Base-by-base conservation (phyloP, 2,329 filamentous ascomycete genomes). In the Apiospora hydei region DNA sequence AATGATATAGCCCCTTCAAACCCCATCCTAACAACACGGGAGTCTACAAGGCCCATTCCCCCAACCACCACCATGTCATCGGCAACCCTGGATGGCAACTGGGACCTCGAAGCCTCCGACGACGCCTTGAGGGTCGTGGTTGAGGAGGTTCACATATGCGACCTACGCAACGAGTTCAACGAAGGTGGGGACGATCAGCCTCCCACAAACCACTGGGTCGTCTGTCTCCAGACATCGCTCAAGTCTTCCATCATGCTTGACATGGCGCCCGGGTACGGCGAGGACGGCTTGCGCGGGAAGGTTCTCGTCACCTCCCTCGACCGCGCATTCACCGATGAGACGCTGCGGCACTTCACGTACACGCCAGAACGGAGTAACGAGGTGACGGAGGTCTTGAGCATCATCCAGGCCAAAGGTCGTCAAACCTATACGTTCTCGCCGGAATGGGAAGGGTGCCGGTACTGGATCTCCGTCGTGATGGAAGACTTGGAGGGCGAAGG, bases 251-350 rank as follows among this genome's bases (percentile, higher is more conserved):
- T 51, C n/a, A 51, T 51, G 49, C 49, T 51, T n/a, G 49, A 51
- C 49, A 51, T 51, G n/a, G 49, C 49, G 49, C 49, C 49, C n/a
- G 49, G 49, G 49, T 51, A 26, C 49, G 49, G 49, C n/a, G 49
- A 51, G n/a, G 49, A 51, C n/a, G 49, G 49, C 49, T 14, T 51
- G 49, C 49, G n/a, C 4, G 49, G 49, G 49, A 51, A 51, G 49
- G 26, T 51, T 1, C n/a, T 26, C n/a, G 49, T 51, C 10, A 51
- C 49, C n/a, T 13, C n/a, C 1, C 21, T 51, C n/a, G 47, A 10
- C n/a, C n/a, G n/a, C 49, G 2, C 49, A 4, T 51, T 26, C n/a
- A 51, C 49, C 6, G n/a, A 51, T 3, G 49, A 51, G 49, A 26
- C 49, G n/a, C 49, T 51, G n/a, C n/a, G n/a, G 4, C 8, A 51